Evolutionary conservation across 2,329 filamentous ascomycete genomes (phyloP).

Genomic region (Fusarium sp.): DNA sequence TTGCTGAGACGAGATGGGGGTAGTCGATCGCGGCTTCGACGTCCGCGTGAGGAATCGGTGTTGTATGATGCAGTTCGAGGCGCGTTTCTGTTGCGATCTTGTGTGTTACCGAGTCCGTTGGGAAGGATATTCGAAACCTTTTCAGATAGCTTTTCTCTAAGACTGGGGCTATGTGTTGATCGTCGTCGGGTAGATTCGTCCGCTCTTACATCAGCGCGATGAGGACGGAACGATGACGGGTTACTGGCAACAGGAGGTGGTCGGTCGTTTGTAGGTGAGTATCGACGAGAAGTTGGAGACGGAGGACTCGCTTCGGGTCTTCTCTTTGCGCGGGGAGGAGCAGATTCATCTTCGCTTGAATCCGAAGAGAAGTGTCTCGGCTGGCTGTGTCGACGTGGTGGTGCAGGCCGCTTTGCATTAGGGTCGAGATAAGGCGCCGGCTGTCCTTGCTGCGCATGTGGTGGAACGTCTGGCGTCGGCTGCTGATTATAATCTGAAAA

Average conservation of each 20-base stretch:
- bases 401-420: conserved; percentile 49
- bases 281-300: conserved; percentile 51
- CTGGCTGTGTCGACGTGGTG: conserved; percentile 63
- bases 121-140: conserved; percentile 61
- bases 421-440: conserved; percentile 54
- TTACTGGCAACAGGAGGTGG: conserved; percentile 48
- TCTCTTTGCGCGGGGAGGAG: conserved; percentile 48
- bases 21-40: conserved; percentile 58
- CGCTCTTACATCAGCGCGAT: conserved; percentile 52
- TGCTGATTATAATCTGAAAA: conserved; percentile 64
- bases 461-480: conserved; percentile 49
- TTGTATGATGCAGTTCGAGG: conserved; percentile 53
- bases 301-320: conserved; percentile 48
- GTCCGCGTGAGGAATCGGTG: conserved; percentile 49
- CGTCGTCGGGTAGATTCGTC: conserved; percentile 54
- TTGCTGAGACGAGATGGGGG: conserved; percentile 57
- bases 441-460: conserved; percentile 48
- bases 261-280: conserved; percentile 49
- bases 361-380: conserved; percentile 59
- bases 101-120: conserved; percentile 46
- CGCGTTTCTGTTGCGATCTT: conserved; percentile 55
- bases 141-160: conserved; percentile 61
- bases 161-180: conserved; percentile 55
- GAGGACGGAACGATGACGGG: conserved; percentile 49
- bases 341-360: conserved; percentile 59